Conservation (phyloP, 2,329 filamentous ascomycete species). For the Aureobasidium sp. region DNA sequence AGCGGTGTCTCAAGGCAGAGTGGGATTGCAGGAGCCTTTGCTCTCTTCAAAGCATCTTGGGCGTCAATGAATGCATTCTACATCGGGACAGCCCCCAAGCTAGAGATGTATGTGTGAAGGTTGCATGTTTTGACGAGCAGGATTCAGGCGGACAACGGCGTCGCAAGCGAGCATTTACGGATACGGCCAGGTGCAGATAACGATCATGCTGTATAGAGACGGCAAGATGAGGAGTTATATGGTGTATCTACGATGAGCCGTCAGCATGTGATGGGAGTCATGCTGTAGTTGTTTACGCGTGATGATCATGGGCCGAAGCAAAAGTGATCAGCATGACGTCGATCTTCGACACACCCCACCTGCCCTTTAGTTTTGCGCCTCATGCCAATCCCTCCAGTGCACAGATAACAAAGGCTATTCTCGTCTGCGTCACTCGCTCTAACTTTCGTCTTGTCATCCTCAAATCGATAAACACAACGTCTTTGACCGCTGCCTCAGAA, state of each 20-base stretch:
- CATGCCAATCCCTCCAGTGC: background rate
- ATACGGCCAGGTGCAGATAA: constrained; percentile 4
- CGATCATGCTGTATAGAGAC: constrained; percentile 2
- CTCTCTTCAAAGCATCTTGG: background rate
- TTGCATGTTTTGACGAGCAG: background rate
- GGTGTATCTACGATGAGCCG: background rate
- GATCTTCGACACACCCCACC: background rate
- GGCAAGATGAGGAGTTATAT: background rate
- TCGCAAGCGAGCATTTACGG: background rate
- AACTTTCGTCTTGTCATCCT: background rate
- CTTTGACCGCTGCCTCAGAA: background rate
- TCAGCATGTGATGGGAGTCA: constrained; percentile 1
- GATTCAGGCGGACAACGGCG: background rate
- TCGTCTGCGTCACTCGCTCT: background rate
- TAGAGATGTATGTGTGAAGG: background rate
- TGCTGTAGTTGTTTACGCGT: background rate
- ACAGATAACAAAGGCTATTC: constrained; percentile 3
- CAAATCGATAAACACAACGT: constrained; percentile 2
- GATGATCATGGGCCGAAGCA: background rate
- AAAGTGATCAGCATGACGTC: background rate
- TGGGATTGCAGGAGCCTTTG: background rate
- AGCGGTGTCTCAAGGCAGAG: background rate
- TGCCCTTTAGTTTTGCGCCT: constrained; percentile 1
- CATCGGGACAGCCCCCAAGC: background rate
- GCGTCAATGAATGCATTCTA: background rate